Conservation (phyloP, 73 alveolate genomes). For the Blepharisma japonicum region DNA sequence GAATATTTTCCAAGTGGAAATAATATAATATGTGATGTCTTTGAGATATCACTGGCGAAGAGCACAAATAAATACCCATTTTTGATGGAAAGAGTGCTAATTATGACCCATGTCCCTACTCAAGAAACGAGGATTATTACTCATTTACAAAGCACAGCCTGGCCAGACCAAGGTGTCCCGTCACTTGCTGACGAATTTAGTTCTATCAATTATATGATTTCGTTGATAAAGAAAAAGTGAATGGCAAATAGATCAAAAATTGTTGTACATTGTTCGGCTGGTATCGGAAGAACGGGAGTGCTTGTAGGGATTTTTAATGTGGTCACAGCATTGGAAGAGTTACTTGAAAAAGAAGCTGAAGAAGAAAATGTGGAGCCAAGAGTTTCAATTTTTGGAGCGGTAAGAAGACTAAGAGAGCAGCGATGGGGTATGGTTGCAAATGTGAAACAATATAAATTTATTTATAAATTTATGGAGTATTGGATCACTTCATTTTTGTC, state of each 20-base stretch:
- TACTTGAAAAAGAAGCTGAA: constrained; percentile 25
- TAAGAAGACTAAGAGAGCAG: constrained; percentile 93
- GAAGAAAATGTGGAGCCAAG: constrained; percentile 58
- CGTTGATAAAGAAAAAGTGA: constrained; percentile 36
- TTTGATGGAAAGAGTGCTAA: background rate
- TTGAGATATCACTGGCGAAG: background rate
- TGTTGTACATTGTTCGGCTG: constrained; percentile 96
- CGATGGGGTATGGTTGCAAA: constrained; percentile 90
- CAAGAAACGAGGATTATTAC: background rate
- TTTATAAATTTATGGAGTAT: constrained; percentile 67
- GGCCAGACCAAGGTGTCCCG: constrained; percentile 96
- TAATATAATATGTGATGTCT: background rate
- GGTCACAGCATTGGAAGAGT: constrained; percentile 28
- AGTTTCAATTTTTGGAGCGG: constrained; percentile 80
- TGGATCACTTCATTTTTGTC: constrained; percentile 20
- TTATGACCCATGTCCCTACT: background rate
- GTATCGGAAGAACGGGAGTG: constrained; percentile 97
- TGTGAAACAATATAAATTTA: constrained; percentile 72
- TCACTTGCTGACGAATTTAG: constrained; percentile 20
- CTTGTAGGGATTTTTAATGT: constrained; percentile 64
- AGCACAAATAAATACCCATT: background rate
- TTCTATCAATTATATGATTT: constrained; percentile 30
- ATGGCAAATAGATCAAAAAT: constrained; percentile 46
- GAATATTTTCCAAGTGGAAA: background rate
- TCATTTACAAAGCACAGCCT: constrained; percentile 75